Conservation (phyloP, 352 stramenopile species). For the Phytophthora citricola region DNA sequence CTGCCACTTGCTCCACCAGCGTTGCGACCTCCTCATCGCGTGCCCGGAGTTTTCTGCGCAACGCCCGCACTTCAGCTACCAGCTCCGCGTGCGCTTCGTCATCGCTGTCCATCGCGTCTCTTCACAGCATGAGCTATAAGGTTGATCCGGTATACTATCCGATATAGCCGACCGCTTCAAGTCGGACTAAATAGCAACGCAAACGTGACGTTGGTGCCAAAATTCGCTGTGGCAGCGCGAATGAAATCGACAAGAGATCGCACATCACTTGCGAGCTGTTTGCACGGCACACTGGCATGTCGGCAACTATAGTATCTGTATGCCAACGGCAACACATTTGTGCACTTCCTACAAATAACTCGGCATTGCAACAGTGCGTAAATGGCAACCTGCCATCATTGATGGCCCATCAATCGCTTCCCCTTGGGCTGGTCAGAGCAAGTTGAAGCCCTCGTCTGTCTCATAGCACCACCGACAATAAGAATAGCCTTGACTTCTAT, state of each 20-base stretch:
- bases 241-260: conserved; percentile 16
- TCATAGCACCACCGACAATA: conserved; percentile 7
- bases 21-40: conserved; percentile 44
- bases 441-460: conserved; percentile 11
- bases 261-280: neutral
- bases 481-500: too few species aligned
- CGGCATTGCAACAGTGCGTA: too few species aligned
- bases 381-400: conserved; percentile 7
- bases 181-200: neutral
- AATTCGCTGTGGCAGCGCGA: conserved; percentile 17
- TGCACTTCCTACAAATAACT: too few species aligned
- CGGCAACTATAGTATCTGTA: too few species aligned
- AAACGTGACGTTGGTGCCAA: conserved; percentile 7
- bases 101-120: conserved; percentile 33
- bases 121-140: conserved; percentile 1
- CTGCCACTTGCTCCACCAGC: conserved; percentile 45
- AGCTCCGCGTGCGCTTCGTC: conserved; percentile 40
- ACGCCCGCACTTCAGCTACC: conserved; percentile 40
- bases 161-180: neutral
- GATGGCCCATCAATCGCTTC: too few species aligned
- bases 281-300: too few species aligned
- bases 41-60: conserved; percentile 40
- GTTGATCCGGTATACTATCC: neutral
- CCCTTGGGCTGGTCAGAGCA: neutral
- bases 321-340: too few species aligned